Base-by-base conservation (phyloP, 1,284 basidiomycete genomes). In the Apiotrichum brassicae region DNA sequence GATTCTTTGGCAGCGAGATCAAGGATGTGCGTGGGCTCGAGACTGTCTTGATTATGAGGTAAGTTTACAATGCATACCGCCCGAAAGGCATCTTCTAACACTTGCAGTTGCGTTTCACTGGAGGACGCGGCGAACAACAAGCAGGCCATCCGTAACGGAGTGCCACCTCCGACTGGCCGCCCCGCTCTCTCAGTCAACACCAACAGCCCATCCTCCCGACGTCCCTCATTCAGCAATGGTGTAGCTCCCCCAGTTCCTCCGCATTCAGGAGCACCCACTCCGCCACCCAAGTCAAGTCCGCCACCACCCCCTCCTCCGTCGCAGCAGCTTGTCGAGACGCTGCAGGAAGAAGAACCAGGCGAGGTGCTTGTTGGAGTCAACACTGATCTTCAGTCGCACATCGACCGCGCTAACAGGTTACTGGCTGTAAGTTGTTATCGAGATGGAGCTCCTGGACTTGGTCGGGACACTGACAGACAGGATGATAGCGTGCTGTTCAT, bases 21-120 rank as follows among this genome's bases (percentile, higher is more conserved):
- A 59, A 62, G 41, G 72, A 74, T 53, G 24, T 65, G 25, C 59
- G 70, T 20, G 72, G 72, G 24, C 54, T 71, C 19, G 69, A 71
- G 54, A 66, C 66, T 18, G 36, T 71, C 13, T 54, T 71, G 3
- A 58, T 62, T 6, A 54, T 63, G 11, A 65, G 57, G 67, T 70
- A 36, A 36, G 62, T 44, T 16, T n/a, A 5, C 16, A 2, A 7
- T 14, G 20, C 22, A 13, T 8, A 30, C 7, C n/a, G 19, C 25
- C 2, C n/a, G n/a, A n/a, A n/a, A n/a, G n/a, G n/a, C n/a, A n/a
- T 28, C 34, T 28, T 13, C 19, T 42, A 12, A 30, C 35, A 19
- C 16, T 1, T 13, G n/a, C 47, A 48, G 49, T n/a, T 34, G 34
- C 19, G 46, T 46, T 6, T 61, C 60, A 32, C 57, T 68, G 2